A percentile compares a stretch with the other conserved stretches of the same genome.
Conservation (phyloP, 1,284 basidiomycete genomes). For the Xerocomus minutiporus region DNA sequence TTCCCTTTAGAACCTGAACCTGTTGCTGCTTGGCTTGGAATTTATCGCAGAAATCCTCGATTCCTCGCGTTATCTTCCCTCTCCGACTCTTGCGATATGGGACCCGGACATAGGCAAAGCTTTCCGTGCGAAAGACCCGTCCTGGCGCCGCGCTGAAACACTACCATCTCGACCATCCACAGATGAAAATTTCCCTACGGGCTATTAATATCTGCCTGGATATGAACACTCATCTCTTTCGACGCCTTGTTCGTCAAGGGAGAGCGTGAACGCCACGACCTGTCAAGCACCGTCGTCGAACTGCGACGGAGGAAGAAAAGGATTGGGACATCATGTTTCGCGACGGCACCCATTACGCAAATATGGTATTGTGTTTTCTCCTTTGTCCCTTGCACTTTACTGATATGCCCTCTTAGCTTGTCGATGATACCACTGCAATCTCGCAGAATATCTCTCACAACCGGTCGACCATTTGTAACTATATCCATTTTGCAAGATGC, state of each 20-base stretch:
- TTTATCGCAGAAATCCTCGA: too few relatives aligned
- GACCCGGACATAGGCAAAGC: constrained; percentile 56
- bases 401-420: too few relatives aligned
- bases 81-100: constrained; percentile 63
- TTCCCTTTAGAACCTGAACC: constrained; percentile 21
- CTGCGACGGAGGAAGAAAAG: constrained; percentile 63
- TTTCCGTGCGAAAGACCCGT: background rate
- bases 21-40: constrained; percentile 63
- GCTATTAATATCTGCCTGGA: constrained; percentile 61
- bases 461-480: too few relatives aligned
- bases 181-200: constrained; percentile 44
- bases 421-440: too few relatives aligned
- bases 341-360: constrained; percentile 80
- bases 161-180: constrained; percentile 40
- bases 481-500: too few relatives aligned
- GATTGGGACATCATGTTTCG: constrained; percentile 73
- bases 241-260: constrained; percentile 42
- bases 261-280: constrained; percentile 77
- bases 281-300: constrained; percentile 75
- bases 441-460: too few relatives aligned
- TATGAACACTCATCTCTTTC: constrained; percentile 61
- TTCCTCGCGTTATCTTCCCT: constrained; percentile 2
- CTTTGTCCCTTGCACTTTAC: too few relatives aligned
- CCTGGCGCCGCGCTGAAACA: constrained; percentile 31
- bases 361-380: constrained; percentile 57